phyloP scores from a whole-genome alignment of 2,329 filamentous ascomycete species.

The Verticillium isaacii region DNA sequence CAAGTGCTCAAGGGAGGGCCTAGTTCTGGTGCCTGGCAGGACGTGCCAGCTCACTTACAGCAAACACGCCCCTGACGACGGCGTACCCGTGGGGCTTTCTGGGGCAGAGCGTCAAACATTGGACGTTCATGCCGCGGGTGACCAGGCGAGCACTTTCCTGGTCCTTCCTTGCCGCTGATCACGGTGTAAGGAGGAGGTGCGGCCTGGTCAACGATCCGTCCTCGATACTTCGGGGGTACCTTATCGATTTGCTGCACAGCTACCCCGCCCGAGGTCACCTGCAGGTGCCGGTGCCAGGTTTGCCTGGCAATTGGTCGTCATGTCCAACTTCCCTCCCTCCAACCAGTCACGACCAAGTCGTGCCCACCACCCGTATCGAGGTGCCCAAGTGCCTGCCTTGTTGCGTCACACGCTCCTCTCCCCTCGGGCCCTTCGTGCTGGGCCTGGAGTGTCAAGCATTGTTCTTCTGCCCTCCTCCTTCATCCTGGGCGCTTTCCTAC shows the following conservation, averaged over 20 bases:
- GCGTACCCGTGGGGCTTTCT: background rate
- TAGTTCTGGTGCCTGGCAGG: background rate
- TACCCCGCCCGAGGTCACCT: background rate
- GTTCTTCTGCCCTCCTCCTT: background rate
- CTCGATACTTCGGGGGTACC: background rate
- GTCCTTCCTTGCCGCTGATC: background rate
- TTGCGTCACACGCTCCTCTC: background rate
- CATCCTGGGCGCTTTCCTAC: background rate
- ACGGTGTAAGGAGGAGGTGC: background rate
- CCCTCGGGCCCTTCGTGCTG: background rate
- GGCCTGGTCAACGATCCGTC: background rate
- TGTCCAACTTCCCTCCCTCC: background rate
- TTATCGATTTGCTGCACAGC: background rate
- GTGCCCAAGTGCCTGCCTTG: background rate
- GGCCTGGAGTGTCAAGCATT: background rate
- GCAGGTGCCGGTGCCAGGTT: background rate
- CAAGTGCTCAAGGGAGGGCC: background rate
- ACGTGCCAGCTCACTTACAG: background rate
- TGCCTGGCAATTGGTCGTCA: background rate
- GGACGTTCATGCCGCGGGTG: background rate
- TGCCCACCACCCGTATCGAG: background rate
- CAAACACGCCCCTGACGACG: background rate
- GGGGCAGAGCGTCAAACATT: background rate
- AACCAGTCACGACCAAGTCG: conserved; percentile 1
- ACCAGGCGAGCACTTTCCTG: background rate